Conservation (phyloP, 2,329 filamentous ascomycete species). For the Neonectria punicea region DNA sequence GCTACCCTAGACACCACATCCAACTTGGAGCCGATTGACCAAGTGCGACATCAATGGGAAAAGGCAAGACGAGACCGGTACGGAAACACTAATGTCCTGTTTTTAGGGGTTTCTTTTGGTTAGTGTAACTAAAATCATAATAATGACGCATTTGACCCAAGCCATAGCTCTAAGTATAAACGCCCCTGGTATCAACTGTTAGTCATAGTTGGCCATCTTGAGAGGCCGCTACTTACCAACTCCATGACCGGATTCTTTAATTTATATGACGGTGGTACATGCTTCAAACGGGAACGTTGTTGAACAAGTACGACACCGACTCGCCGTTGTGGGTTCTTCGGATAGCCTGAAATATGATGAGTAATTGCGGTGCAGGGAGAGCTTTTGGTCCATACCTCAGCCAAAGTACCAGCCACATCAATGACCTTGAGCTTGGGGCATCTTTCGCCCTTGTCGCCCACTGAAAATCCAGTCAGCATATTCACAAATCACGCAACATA, state of each 20-base stretch:
- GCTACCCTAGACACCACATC: neutral
- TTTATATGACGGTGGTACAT: neutral
- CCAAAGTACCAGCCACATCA: constrained; percentile 86
- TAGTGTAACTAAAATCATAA: constrained; percentile 30
- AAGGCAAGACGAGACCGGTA: neutral
- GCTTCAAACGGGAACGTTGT: constrained; percentile 65
- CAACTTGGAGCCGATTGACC: too few relatives aligned
- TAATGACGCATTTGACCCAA: constrained; percentile 27
- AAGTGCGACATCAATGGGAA: too few relatives aligned
- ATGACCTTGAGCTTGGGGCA: constrained; percentile 89
- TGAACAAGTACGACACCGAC: constrained; percentile 74
- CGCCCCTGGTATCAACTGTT: constrained; percentile 33
- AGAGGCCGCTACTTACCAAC: constrained; percentile 35
- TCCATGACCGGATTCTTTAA: constrained; percentile 34
- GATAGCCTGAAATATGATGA: constrained; percentile 62
- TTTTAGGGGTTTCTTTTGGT: constrained; percentile 24
- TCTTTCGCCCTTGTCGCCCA: constrained; percentile 80
- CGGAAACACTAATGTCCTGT: constrained; percentile 14
- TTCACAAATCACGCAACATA: neutral
- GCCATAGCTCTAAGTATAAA: constrained; percentile 34
- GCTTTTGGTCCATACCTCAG: constrained; percentile 56
- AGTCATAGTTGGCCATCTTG: constrained; percentile 19
- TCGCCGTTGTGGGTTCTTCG: constrained; percentile 75
- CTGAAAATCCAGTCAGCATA: constrained; percentile 35
- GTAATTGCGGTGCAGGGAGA: neutral